Evolutionary conservation across 2,329 filamentous ascomycete species (phyloP).

Genomic region (Colletotrichum scovillei): DNA sequence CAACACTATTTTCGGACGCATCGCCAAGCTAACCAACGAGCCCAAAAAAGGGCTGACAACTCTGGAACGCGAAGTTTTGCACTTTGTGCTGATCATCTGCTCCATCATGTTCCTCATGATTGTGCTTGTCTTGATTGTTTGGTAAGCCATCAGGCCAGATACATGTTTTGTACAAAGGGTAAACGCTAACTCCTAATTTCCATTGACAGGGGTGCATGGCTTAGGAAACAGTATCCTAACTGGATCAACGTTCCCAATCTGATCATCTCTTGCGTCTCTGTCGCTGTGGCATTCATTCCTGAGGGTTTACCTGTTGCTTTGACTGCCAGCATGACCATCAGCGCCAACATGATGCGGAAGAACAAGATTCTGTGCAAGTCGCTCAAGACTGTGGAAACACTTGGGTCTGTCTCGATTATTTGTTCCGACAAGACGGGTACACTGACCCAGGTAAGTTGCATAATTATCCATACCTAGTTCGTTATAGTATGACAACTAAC

Average conservation of each 20-base stretch:
- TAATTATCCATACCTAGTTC: no score
- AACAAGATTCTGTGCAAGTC: conserved; percentile 85
- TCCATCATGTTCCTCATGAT: conserved; percentile 75
- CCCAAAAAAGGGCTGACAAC: conserved; percentile 76
- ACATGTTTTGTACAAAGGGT: conserved; percentile 39
- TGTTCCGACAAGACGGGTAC: conserved; percentile 85
- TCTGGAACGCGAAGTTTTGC: conserved; percentile 77
- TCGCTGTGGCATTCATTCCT: conserved; percentile 81
- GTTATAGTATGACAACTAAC: background rate
- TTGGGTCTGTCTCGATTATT: conserved; percentile 78
- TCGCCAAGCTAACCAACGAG: conserved; percentile 77
- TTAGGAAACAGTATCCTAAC: conserved; percentile 72
- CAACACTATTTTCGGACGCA: conserved; percentile 79
- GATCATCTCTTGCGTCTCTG: conserved; percentile 78
- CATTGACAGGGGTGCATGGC: conserved; percentile 70
- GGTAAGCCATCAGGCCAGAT: conserved; percentile 66
- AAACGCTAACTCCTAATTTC: background rate
- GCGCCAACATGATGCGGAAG: conserved; percentile 80
- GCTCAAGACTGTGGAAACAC: conserved; percentile 81
- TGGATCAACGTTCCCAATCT: conserved; percentile 80
- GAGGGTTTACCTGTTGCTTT: conserved; percentile 79
- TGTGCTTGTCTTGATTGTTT: conserved; percentile 72
- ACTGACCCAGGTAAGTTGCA: conserved; percentile 61
- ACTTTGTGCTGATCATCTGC: conserved; percentile 79
- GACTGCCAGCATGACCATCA: conserved; percentile 78